These are phyloP conservation scores for Ascochyta pisi DNA, from an alignment of 2,329 filamentous ascomycete genomes.

Conservation along the genomic window DNA sequence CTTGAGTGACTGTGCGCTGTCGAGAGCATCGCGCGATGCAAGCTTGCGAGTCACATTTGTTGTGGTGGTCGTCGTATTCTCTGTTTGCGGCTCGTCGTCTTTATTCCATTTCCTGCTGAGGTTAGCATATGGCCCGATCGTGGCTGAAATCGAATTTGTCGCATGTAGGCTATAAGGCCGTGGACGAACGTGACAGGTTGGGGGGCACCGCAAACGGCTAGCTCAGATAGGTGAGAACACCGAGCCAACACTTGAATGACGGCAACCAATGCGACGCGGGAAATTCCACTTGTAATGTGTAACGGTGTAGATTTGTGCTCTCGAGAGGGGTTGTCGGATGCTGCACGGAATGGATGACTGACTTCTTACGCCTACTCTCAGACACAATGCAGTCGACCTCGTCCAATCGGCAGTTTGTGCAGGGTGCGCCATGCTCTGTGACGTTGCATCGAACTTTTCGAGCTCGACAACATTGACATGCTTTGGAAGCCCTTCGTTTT, in stretches of 20 bases:
- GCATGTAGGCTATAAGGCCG: slow-evolving; percentile 8
- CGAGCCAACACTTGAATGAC: slow-evolving; percentile 30
- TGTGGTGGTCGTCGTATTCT: slow-evolving; percentile 26
- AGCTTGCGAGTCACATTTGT: slow-evolving; percentile 46
- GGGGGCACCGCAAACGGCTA: slow-evolving; percentile 30
- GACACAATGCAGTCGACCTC: slow-evolving; percentile 73
- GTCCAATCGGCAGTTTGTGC: slow-evolving; percentile 85
- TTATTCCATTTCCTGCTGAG: slow-evolving; percentile 52
- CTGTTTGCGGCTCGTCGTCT: slow-evolving; percentile 47
- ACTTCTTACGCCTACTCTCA: slow-evolving; percentile 86
- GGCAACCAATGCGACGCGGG: slow-evolving; percentile 22
- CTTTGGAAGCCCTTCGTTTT: slow-evolving; percentile 88
- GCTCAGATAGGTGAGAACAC: slow-evolving; percentile 20
- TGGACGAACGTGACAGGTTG: slow-evolving; percentile 23
- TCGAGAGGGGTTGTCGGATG: slow-evolving; percentile 31
- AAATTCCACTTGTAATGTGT: not conserved
- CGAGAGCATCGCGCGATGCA: slow-evolving; percentile 48
- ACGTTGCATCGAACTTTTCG: slow-evolving; percentile 95
- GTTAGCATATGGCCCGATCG: slow-evolving; percentile 30
- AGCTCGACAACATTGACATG: slow-evolving; percentile 85
- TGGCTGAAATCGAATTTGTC: slow-evolving; percentile 16
- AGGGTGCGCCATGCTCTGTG: slow-evolving; percentile 82
- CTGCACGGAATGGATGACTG: slow-evolving; percentile 53
- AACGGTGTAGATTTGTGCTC: slow-evolving; percentile 8
- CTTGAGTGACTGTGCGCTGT: slow-evolving; percentile 42